A percentile compares a stretch with the other conserved stretches of the same genome.
Conservation (phyloP, 257 asterid species). For the Solanum acaule region DNA sequence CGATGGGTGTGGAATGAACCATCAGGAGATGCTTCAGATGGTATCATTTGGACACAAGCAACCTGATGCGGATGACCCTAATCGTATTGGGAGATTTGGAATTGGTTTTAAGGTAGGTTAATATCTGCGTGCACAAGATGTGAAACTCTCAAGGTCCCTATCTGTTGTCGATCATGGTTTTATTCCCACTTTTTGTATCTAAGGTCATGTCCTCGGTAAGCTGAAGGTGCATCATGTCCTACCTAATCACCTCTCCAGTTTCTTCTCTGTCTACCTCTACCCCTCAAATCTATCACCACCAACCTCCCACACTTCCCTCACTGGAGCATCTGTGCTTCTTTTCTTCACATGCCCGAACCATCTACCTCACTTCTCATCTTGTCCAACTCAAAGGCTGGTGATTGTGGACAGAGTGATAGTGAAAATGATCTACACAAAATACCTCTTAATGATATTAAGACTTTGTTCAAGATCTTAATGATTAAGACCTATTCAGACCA, state of each 20-base stretch:
- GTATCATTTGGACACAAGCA: conserved; percentile 65
- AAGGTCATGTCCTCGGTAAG: not conserved
- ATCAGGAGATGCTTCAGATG: conserved; percentile 53
- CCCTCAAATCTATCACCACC: not conserved
- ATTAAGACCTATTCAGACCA: not conserved
- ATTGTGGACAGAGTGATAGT: not conserved
- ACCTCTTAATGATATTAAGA: not conserved
- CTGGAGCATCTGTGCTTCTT: not conserved
- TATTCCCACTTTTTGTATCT: not conserved
- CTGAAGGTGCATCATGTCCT: not conserved
- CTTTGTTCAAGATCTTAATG: not conserved
- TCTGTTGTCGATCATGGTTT: not conserved
- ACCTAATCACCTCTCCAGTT: not conserved
- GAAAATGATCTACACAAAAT: not conserved
- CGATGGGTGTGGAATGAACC: conserved; percentile 74
- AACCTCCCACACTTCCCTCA: not conserved
- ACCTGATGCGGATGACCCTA: conserved; percentile 36
- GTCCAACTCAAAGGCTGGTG: not conserved
- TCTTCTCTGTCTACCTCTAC: not conserved
- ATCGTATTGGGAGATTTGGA: conserved; percentile 69
- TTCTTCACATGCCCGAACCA: not conserved
- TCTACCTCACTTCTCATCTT: not conserved
- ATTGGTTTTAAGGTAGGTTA: conserved; percentile 69
- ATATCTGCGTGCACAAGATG: not conserved
- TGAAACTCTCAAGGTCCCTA: not conserved